These are phyloP conservation scores for Elaeis guineensis DNA, from an alignment of 176 grass and related monocot species.

Conservation along the genomic window DNA sequence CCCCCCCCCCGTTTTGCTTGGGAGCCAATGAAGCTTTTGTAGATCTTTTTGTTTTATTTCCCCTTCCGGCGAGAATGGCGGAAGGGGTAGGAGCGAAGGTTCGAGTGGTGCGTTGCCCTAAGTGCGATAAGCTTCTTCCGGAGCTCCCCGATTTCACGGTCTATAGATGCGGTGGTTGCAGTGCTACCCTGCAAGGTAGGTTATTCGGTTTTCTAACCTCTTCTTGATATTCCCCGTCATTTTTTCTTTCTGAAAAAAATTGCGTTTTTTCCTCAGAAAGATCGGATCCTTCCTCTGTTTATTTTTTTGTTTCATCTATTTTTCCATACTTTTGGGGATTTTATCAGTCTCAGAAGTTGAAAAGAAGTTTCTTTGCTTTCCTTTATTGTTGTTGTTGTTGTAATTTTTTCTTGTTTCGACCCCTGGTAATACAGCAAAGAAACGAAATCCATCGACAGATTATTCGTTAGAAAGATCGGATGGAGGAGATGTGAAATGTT, in stretches of 20 bases:
- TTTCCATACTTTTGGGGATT: too few species aligned
- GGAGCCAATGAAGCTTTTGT: too few species aligned
- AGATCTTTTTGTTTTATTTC: too few species aligned
- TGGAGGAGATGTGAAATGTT: conserved; percentile 1
- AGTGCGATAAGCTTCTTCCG: conserved; percentile 88
- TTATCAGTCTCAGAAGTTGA: too few species aligned
- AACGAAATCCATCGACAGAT: not conserved
- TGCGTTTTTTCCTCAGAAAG: too few species aligned
- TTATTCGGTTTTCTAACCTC: not conserved
- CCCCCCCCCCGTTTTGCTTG: too few species aligned
- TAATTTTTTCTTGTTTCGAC: too few species aligned
- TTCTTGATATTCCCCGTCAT: not conserved
- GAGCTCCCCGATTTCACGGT: conserved; percentile 71
- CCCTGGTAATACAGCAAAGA: conserved; percentile 11
- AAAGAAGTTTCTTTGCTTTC: too few species aligned
- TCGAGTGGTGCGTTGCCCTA: conserved; percentile 83
- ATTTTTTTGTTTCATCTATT: too few species aligned
- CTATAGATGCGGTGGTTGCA: conserved; percentile 88
- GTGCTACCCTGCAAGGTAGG: conserved; percentile 66
- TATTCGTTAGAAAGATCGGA: too few species aligned
- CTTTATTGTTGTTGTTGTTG: too few species aligned
- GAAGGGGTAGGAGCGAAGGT: conserved; percentile 36
- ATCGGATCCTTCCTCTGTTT: too few species aligned
- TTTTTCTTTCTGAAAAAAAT: not conserved
- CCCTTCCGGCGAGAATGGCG: not conserved